Conservation (phyloP, 2,329 filamentous ascomycete species). For the Rhynchosporium agropyri region DNA sequence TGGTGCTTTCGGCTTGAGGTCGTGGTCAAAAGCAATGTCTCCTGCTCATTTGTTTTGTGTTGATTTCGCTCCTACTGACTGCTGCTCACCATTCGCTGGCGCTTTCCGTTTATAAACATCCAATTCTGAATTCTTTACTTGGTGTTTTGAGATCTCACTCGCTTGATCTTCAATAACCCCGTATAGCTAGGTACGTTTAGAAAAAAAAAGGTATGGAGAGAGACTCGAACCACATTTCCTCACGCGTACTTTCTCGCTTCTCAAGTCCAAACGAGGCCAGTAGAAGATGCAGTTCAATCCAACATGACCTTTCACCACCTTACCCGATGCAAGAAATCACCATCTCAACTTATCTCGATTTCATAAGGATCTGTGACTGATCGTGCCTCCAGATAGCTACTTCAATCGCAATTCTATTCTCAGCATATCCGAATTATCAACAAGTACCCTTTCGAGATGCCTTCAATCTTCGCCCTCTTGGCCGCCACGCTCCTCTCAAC, state of each 20-base stretch:
- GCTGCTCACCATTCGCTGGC: slow-evolving; percentile 22
- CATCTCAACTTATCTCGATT: background rate
- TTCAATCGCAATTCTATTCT: slow-evolving; percentile 11
- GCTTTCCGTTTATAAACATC: slow-evolving; percentile 1
- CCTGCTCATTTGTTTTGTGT: slow-evolving; percentile 15
- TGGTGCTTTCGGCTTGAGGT: slow-evolving; percentile 17
- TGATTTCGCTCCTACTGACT: slow-evolving; percentile 10
- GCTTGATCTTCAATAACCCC: slow-evolving; percentile 23
- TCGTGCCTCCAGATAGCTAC: slow-evolving; percentile 14
- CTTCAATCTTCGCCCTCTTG: slow-evolving; percentile 51
- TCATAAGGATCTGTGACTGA: slow-evolving; percentile 8
- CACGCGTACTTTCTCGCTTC: background rate
- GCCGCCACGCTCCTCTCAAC: slow-evolving; percentile 54
- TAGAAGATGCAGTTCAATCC: background rate
- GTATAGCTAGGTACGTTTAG: slow-evolving; percentile 3
- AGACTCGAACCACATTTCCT: slow-evolving; percentile 11
- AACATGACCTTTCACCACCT: background rate
- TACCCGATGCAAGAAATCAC: background rate
- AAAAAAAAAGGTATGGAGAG: slow-evolving; percentile 14
- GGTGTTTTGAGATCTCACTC: slow-evolving; percentile 26
- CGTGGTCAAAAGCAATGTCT: slow-evolving; percentile 19
- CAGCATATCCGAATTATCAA: slow-evolving; percentile 2
- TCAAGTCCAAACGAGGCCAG: background rate
- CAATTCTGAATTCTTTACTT: slow-evolving; percentile 18
- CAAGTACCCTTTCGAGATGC: slow-evolving; percentile 48